These are phyloP conservation scores for Lactarius akahatsu DNA, from an alignment of 768 basidiomycete genomes.

Conservation along the genomic window DNA sequence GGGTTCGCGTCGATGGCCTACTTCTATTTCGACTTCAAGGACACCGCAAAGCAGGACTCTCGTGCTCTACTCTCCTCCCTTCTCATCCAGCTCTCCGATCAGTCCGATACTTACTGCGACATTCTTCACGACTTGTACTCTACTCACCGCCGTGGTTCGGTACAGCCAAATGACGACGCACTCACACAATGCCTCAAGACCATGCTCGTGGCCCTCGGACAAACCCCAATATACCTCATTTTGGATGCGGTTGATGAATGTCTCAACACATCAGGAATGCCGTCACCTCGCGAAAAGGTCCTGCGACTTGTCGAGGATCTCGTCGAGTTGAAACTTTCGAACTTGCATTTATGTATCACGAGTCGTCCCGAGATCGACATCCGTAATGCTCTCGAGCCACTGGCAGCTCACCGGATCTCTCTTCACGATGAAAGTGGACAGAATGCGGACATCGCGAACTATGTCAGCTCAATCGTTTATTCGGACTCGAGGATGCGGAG, in stretches of 20 bases:
- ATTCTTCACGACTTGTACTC: not conserved
- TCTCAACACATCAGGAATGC: not conserved
- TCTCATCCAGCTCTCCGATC: slow-evolving; percentile 5
- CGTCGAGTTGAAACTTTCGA: not conserved
- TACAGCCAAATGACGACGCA: not conserved
- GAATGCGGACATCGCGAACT: not conserved
- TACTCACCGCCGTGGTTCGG: not conserved
- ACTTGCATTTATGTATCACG: not conserved
- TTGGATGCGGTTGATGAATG: slow-evolving; percentile 3
- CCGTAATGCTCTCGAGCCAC: not conserved
- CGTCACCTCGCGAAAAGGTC: not conserved
- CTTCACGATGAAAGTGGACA: not conserved
- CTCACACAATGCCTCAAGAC: slow-evolving; percentile 7
- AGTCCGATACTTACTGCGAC: not conserved
- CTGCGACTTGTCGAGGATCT: not conserved
- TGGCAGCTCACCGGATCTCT: not conserved
- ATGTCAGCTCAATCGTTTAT: not conserved
- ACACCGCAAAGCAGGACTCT: not conserved
- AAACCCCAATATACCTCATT: not conserved
- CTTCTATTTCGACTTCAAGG: not conserved
- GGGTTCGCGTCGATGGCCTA: not conserved
- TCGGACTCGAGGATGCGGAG: not conserved
- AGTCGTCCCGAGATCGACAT: not conserved
- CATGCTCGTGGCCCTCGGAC: not conserved
- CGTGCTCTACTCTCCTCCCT: slow-evolving; percentile 4